Evolutionary conservation across 371 early-diverging fungal genomes (phyloP).

Genomic region (Chytridium lagenaria): DNA sequence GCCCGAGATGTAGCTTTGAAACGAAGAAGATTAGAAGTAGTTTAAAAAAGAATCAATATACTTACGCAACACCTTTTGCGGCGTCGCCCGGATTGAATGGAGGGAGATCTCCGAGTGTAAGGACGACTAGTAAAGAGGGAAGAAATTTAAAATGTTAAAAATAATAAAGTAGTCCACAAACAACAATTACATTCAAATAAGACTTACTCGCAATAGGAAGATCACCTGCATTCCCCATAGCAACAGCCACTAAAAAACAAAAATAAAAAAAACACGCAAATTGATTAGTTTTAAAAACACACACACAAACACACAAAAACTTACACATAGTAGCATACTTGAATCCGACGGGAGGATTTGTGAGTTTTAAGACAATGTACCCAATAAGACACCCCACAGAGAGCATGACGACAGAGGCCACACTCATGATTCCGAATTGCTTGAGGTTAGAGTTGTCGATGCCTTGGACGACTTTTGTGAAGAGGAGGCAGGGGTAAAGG

Average conservation of each 20-base stretch:
- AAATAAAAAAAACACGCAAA: background rate
- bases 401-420: conserved; percentile 14
- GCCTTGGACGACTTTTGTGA: conserved; percentile 32
- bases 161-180: background rate
- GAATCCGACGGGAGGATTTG: conserved; percentile 25
- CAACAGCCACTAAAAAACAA: conserved; percentile 31
- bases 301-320: conserved; percentile 11
- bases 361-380: background rate
- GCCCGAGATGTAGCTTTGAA: conserved; percentile 35
- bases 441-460: conserved; percentile 19
- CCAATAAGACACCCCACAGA: conserved; percentile 9
- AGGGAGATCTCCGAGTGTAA: background rate
- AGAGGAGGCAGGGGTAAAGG: conserved; percentile 36
- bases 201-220: conserved; percentile 34
- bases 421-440: conserved; percentile 32
- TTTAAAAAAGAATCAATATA: background rate
- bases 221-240: conserved; percentile 44
- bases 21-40: background rate
- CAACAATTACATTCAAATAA: background rate
- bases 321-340: conserved; percentile 20
- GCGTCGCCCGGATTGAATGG: conserved; percentile 25
- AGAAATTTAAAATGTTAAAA: background rate
- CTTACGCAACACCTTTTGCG: conserved; percentile 18
- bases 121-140: conserved; percentile 2
- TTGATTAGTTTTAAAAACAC: background rate